Evolutionary conservation across 192 early-diverging fungal genomes (phyloP).

Genomic region (Pecoramyces ruminantium): DNA sequence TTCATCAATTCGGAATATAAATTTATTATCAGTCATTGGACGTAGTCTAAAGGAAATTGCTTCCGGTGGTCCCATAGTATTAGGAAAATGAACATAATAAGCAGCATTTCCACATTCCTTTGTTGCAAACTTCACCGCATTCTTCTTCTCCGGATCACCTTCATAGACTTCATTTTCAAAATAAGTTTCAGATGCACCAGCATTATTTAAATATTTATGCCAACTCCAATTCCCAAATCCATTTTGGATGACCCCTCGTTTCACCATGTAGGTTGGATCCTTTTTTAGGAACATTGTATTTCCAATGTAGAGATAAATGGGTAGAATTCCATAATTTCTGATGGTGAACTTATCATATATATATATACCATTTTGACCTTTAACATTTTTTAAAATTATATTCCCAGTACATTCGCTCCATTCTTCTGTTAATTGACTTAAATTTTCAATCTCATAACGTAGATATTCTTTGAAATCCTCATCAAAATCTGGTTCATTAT

Average conservation of each 20-base stretch:
- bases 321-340: background rate
- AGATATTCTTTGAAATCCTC: background rate
- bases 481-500: background rate
- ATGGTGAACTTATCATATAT: background rate
- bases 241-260: background rate
- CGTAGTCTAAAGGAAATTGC: background rate
- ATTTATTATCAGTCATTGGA: background rate
- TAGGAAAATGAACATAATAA: background rate
- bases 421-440: background rate
- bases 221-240: background rate
- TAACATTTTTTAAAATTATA: too few species aligned
- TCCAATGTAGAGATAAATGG: background rate
- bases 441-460: background rate
- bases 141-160: background rate
- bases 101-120: background rate
- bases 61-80: background rate
- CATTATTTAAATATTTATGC: background rate
- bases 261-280: background rate
- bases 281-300: background rate
- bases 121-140: background rate
- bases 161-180: background rate
- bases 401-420: background rate
- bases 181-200: background rate
- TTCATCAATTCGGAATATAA: background rate
- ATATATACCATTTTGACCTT: too few species aligned